Base-by-base conservation (phyloP, 2,329 filamentous ascomycete genomes). In the Fusarium nodosum region DNA sequence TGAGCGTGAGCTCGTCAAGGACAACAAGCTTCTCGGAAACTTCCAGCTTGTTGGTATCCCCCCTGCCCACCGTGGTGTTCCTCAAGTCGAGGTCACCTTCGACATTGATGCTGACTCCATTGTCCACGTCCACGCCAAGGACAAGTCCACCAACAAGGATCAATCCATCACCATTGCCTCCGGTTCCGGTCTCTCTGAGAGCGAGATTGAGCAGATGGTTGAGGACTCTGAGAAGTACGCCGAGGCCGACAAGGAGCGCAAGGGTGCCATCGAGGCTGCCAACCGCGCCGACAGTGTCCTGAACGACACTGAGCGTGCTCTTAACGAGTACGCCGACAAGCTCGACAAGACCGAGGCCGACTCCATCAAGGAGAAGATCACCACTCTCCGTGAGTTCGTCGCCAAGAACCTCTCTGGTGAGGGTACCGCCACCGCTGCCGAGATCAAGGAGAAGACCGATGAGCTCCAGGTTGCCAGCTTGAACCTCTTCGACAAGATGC, bases 401-500 rank as follows among this genome's bases (percentile, higher is more conserved):
- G 90, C 90, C 85, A 94, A 97, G 91, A 97, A 89, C 88, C 95
- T 97, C 86, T 89, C 93, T 77, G 95, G 95, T 71, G 96, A 99
- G 86, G 90, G 91, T 77, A 89, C 86, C 68, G 89, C 92, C 77
- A 97, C 93, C 66, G 92, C 94, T 53, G 92, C 93, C 72, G 93
- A 98, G 84, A 91, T 99, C 83, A 98, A 98, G 92, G 90, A 93
- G 86, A 97, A 97, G 93, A 97, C 93, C 77, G 96, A 98, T 74
- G 95, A 97, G 84, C 92, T 99, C 79, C 96, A 98, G 86, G 93
- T 92, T 81, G 93, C 95, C 74, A 95, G 92, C 83, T 87, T 99
- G 84, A 97, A 93, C 85, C 90, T 98, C 78, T 98, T 99, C 82
- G 96, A 98, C 87, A 97, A 98, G 92, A 97, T 99, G 93, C 95